A percentile compares a stretch with the other conserved stretches of the same genome.
These are phyloP conservation scores for Phytopythium mirpurense DNA, from an alignment of 352 stramenopile genomes.

Conservation along the genomic window DNA sequence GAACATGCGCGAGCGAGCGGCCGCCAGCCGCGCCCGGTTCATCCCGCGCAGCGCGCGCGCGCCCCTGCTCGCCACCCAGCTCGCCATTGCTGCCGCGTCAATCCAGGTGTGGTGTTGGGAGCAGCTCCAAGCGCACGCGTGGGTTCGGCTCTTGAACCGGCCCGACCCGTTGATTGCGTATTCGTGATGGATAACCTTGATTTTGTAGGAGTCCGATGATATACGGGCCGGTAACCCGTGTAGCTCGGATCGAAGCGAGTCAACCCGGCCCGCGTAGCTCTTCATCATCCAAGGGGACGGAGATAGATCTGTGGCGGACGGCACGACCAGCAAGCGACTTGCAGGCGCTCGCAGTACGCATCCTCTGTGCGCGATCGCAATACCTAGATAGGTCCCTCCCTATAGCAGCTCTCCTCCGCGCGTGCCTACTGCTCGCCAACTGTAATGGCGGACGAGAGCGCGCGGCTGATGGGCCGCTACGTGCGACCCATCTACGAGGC, in stretches of 20 bases:
- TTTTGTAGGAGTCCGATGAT: background rate
- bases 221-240: too few relatives aligned
- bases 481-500: slow-evolving; percentile 84
- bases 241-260: too few relatives aligned
- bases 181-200: background rate
- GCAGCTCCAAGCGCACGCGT: slow-evolving; percentile 1
- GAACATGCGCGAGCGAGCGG: slow-evolving; percentile 26
- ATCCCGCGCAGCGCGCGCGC: slow-evolving; percentile 4
- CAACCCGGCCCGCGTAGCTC: background rate
- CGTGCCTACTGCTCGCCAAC: background rate
- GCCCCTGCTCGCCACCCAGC: slow-evolving; percentile 15
- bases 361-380: too few relatives aligned
- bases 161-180: background rate
- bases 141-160: background rate
- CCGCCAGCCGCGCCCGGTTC: slow-evolving; percentile 1
- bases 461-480: slow-evolving; percentile 62
- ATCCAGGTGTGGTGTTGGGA: background rate
- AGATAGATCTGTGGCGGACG: background rate
- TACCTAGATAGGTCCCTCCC: too few relatives aligned
- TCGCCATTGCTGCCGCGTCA: slow-evolving; percentile 21
- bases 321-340: background rate
- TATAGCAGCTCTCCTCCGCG: too few relatives aligned
- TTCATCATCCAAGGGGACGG: background rate
- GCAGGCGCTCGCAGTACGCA: too few relatives aligned
- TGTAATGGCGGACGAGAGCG: slow-evolving; percentile 46